Evolutionary conservation across 805 yeast genomes (phyloP).

Genomic region (Starmerella apis): DNA sequence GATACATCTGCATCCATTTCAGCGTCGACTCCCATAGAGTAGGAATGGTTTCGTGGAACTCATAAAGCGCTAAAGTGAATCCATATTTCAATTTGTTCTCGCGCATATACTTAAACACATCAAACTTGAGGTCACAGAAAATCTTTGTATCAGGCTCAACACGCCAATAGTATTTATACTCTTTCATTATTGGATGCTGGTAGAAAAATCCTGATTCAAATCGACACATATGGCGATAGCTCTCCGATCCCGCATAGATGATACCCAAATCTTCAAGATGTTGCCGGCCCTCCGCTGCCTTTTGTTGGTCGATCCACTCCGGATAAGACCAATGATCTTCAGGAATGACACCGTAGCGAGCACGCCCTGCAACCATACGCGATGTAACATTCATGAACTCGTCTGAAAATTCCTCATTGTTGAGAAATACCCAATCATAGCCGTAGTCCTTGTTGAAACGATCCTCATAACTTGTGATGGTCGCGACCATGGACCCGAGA

Average conservation of each 20-base stretch:
- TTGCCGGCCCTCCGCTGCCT: constrained; percentile 48
- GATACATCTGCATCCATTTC: constrained; percentile 38
- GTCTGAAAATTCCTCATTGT: constrained; percentile 62
- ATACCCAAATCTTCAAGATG: constrained; percentile 76
- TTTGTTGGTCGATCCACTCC: constrained; percentile 35
- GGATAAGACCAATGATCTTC: constrained; percentile 64
- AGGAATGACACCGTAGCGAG: constrained; percentile 63
- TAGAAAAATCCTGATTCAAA: constrained; percentile 78
- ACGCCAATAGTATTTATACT: constrained; percentile 92
- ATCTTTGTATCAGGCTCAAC: constrained; percentile 90
- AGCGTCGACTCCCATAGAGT: constrained; percentile 54
- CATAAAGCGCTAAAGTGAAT: constrained; percentile 69
- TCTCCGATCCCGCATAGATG: constrained; percentile 70
- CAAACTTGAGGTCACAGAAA: constrained; percentile 85
- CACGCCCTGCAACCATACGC: constrained; percentile 46
- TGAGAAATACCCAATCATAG: constrained; percentile 86
- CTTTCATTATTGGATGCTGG: constrained; percentile 60
- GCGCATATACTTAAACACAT: constrained; percentile 83
- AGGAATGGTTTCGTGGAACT: constrained; percentile 74
- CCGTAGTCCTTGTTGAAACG: constrained; percentile 90
- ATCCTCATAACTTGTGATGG: constrained; percentile 66
- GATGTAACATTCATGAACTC: constrained; percentile 49
- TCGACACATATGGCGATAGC: constrained; percentile 95
- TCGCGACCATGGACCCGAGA: constrained; percentile 59
- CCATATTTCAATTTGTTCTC: constrained; percentile 65